Conservation (phyloP, 1,139 yeast genomes). For the Kurtzmaniella quercitrusa region DNA sequence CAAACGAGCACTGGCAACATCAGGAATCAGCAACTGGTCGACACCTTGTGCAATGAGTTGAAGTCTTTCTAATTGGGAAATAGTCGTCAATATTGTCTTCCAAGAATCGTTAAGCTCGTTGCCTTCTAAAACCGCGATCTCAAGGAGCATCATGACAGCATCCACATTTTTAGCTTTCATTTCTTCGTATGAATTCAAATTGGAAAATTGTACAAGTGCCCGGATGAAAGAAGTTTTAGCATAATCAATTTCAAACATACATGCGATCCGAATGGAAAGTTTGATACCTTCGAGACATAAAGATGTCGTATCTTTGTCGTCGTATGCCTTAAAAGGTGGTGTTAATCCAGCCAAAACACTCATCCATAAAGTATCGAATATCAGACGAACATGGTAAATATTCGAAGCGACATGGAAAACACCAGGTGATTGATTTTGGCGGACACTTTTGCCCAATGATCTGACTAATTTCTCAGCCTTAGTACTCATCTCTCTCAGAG, state of each 20-base stretch:
- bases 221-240: conserved; percentile 89
- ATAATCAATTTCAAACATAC: conserved; percentile 77
- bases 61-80: conserved; percentile 87
- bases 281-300: conserved; percentile 82
- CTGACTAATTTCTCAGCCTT: conserved; percentile 87
- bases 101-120: conserved; percentile 67
- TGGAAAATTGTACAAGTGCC: conserved; percentile 84
- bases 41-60: conserved; percentile 88
- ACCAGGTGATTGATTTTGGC: conserved; percentile 23
- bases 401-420: conserved; percentile 59
- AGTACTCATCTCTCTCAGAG: conserved; percentile 85
- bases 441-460: conserved; percentile 52
- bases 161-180: conserved; percentile 76
- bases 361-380: conserved; percentile 97
- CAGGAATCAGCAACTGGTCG: conserved; percentile 82
- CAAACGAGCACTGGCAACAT: conserved; percentile 70
- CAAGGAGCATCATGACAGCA: conserved; percentile 72
- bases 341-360: conserved; percentile 91
- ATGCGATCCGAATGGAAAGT: conserved; percentile 75
- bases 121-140: conserved; percentile 77
- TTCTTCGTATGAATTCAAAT: conserved; percentile 74
- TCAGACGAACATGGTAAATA: conserved; percentile 86
- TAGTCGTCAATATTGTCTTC: conserved; percentile 76
- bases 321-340: conserved; percentile 87
- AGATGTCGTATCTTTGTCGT: conserved; percentile 69